Evolutionary conservation across 1,139 yeast genomes (phyloP).

Genomic region (Suhomyces kunorum): DNA sequence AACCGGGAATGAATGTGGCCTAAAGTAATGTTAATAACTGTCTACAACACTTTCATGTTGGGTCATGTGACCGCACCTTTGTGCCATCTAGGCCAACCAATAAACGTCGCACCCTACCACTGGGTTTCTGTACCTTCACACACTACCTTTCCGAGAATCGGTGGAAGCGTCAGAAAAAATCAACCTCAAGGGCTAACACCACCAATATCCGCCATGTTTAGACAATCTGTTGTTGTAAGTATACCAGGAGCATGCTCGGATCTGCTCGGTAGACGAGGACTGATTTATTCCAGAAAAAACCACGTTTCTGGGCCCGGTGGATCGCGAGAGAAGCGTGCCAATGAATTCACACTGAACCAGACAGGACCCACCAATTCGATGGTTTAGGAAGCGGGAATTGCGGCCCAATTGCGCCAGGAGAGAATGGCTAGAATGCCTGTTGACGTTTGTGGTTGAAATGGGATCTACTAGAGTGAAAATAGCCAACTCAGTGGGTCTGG

Average conservation of each 20-base stretch:
- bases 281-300: neutral
- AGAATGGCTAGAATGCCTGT: too few species aligned
- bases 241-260: slow-evolving; percentile 3
- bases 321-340: neutral
- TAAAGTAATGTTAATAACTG: neutral
- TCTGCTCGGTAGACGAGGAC: too few species aligned
- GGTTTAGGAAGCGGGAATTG: too few species aligned
- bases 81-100: slow-evolving; percentile 13
- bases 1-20: neutral
- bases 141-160: slow-evolving; percentile 25
- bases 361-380: too few species aligned
- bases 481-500: too few species aligned
- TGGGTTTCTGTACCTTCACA: slow-evolving; percentile 2
- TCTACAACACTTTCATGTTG: too few species aligned
- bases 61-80: slow-evolving; percentile 10
- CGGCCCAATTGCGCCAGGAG: too few species aligned
- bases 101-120: slow-evolving; percentile 10
- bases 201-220: slow-evolving; percentile 32
- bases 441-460: too few species aligned
- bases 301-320: neutral
- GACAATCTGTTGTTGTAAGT: slow-evolving; percentile 45
- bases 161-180: slow-evolving; percentile 18
- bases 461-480: too few species aligned
- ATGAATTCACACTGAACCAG: too few species aligned
- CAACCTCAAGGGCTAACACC: slow-evolving; percentile 4